A percentile compares a stretch with the other conserved stretches of the same genome.
phyloP scores from a whole-genome alignment of 306 rosid species.

The Biancaea sappan region DNA sequence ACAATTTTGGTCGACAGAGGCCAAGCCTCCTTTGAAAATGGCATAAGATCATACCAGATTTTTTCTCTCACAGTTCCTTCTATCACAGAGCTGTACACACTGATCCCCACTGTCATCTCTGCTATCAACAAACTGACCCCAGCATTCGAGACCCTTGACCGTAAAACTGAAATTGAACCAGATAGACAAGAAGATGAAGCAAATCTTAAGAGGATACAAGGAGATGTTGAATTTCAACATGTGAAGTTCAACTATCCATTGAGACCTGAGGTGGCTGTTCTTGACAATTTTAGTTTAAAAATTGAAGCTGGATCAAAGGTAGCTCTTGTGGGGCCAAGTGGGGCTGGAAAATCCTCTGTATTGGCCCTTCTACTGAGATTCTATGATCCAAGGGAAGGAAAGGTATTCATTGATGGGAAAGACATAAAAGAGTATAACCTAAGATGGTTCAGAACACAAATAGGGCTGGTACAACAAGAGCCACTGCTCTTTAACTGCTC shows the following conservation, averaged over 20 bases:
- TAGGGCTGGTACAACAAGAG: slow-evolving; percentile 91
- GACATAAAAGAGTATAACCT: slow-evolving; percentile 68
- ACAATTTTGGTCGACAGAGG: slow-evolving; percentile 59
- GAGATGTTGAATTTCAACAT: slow-evolving; percentile 61
- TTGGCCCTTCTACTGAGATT: slow-evolving; percentile 77
- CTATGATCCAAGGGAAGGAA: slow-evolving; percentile 70
- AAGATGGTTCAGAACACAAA: slow-evolving; percentile 73
- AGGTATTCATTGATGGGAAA: slow-evolving; percentile 66
- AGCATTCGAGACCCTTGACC: slow-evolving; percentile 76
- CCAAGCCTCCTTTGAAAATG: slow-evolving; percentile 65
- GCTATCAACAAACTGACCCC: slow-evolving; percentile 79
- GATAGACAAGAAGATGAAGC: slow-evolving; percentile 52
- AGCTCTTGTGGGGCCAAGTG: slow-evolving; percentile 87
- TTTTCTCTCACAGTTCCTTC: slow-evolving; percentile 95
- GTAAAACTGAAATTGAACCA: slow-evolving; percentile 72
- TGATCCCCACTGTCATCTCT: slow-evolving; percentile 81
- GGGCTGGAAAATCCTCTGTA: slow-evolving; percentile 84
- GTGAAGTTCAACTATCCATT: slow-evolving; percentile 68
- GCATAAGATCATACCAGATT: slow-evolving; percentile 86
- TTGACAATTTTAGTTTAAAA: slow-evolving; percentile 67
- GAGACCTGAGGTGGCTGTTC: slow-evolving; percentile 67
- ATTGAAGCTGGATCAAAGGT: slow-evolving; percentile 71
- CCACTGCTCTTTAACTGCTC: slow-evolving; percentile 83
- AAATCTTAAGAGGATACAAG: slow-evolving; percentile 51
- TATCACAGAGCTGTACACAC: slow-evolving; percentile 84